Evolutionary conservation across 441 rosid species (phyloP).

Genomic region (Aquilaria agallochum): DNA sequence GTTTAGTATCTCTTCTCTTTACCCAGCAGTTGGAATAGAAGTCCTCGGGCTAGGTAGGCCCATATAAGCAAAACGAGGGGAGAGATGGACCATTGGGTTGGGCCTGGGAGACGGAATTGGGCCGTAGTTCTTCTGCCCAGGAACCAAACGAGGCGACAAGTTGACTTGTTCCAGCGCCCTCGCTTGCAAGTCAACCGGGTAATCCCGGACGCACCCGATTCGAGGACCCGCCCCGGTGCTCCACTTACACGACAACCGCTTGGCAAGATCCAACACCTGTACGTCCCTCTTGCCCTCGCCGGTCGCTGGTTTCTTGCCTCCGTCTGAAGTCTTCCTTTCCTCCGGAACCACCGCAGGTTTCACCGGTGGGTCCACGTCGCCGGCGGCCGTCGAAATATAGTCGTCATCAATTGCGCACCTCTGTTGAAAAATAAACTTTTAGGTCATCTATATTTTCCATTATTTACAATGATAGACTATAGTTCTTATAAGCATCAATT

Average conservation of each 20-base stretch:
- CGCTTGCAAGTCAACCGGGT: conserved; percentile 45
- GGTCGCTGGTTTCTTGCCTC: conserved; percentile 1
- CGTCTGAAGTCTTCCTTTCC: conserved; percentile 1
- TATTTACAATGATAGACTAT: no score
- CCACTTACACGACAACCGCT: conserved; percentile 52
- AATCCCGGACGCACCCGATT: conserved; percentile 69
- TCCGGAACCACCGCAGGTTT: conserved; percentile 6
- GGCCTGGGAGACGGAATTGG: conserved; percentile 95
- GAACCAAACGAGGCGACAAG: conserved; percentile 49
- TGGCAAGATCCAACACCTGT: conserved; percentile 14
- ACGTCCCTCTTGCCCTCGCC: background rate
- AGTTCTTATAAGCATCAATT: background rate
- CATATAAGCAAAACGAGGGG: conserved; percentile 77
- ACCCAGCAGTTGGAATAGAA: conserved; percentile 18
- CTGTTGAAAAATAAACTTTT: conserved; percentile 22
- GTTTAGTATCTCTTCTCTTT: background rate
- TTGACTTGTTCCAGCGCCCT: conserved; percentile 66
- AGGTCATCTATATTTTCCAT: background rate
- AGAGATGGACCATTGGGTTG: conserved; percentile 61
- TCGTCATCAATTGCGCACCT: conserved; percentile 70
- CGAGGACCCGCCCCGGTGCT: conserved; percentile 57
- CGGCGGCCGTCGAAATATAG: conserved; percentile 4
- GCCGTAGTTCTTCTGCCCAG: conserved; percentile 35
- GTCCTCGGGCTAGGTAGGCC: conserved; percentile 84
- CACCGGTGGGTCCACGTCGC: background rate